phyloP scores from a whole-genome alignment of 371 early-diverging fungal species.

The Apophysomyces elegans region DNA sequence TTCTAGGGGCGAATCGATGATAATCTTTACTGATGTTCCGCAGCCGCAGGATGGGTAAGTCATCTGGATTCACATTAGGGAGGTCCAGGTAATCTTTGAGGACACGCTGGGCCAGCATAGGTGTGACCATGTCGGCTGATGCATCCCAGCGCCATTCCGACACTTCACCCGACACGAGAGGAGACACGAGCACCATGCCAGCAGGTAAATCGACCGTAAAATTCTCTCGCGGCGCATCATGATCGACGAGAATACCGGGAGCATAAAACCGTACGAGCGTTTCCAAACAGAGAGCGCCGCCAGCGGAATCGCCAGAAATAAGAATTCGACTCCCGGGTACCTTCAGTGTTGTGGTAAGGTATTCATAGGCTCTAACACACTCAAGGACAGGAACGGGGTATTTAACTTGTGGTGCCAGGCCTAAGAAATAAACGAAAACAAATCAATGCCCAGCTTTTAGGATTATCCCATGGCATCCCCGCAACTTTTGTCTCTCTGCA shows the following conservation, averaged over 20 bases:
- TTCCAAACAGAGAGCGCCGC: conserved; percentile 29
- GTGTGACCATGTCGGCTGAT: conserved; percentile 26
- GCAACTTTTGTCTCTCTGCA: too few species aligned
- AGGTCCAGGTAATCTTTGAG: conserved; percentile 31
- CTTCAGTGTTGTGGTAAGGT: conserved; percentile 24
- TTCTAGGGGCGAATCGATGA: conserved; percentile 16
- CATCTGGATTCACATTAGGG: not conserved
- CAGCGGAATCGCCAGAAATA: conserved; percentile 34
- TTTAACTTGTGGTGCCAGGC: conserved; percentile 20
- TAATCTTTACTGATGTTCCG: conserved; percentile 12
- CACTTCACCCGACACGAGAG: conserved; percentile 22
- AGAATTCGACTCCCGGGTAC: conserved; percentile 24
- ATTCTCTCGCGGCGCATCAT: conserved; percentile 18
- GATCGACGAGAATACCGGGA: conserved; percentile 4
- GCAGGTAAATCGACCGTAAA: conserved; percentile 21
- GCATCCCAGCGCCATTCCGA: conserved; percentile 22
- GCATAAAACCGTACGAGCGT: conserved; percentile 19
- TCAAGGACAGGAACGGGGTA: conserved; percentile 33
- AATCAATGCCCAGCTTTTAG: not conserved
- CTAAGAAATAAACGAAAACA: not conserved
- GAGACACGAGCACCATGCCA: conserved; percentile 26
- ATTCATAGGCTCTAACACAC: conserved; percentile 28
- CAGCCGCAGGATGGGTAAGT: conserved; percentile 14
- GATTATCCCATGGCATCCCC: too few species aligned
- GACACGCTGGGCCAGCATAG: conserved; percentile 16